These are phyloP conservation scores for Parachaetomium inaequale DNA, from an alignment of 495 filamentous ascomycete genomes.

Conservation along the genomic window DNA sequence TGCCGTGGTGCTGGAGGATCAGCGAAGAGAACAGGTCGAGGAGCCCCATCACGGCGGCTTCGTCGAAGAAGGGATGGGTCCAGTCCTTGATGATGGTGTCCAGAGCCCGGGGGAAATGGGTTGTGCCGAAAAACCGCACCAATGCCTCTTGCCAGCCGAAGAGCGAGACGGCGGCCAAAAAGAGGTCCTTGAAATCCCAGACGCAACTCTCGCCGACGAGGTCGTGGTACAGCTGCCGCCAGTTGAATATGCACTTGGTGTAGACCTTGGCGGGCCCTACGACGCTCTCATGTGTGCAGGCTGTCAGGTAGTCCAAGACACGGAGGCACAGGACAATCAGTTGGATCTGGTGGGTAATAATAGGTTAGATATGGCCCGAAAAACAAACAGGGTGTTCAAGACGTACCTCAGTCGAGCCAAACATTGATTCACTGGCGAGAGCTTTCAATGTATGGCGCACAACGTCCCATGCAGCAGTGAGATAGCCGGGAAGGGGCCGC, in stretches of 20 bases:
- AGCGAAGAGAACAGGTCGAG: constrained; percentile 23
- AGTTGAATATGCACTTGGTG: constrained; percentile 9
- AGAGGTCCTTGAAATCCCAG: constrained; percentile 27
- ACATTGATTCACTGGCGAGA: background rate
- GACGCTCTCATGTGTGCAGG: background rate
- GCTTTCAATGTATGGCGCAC: background rate
- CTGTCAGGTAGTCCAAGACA: background rate
- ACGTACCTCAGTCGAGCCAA: constrained; percentile 25
- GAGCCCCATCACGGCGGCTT: constrained; percentile 21
- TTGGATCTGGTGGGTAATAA: constrained; percentile 13
- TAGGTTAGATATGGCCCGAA: background rate
- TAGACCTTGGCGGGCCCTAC: background rate
- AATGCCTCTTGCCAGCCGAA: constrained; percentile 15
- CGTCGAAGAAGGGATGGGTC: constrained; percentile 13
- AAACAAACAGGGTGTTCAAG: background rate
- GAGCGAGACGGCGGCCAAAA: constrained; percentile 10
- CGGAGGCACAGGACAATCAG: constrained; percentile 10
- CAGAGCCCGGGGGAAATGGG: background rate
- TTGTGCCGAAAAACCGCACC: constrained; percentile 6
- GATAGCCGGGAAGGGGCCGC: constrained; percentile 1
- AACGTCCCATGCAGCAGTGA: background rate
- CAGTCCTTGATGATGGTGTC: constrained; percentile 20
- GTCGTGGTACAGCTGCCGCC: constrained; percentile 16
- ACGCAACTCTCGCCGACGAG: constrained; percentile 16
- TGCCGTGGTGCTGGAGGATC: constrained; percentile 11